A percentile compares a stretch with the other conserved stretches of the same genome.
Evolutionary conservation across 2,329 filamentous ascomycete genomes (phyloP).

Genomic region (Aureobasidium sp.): DNA sequence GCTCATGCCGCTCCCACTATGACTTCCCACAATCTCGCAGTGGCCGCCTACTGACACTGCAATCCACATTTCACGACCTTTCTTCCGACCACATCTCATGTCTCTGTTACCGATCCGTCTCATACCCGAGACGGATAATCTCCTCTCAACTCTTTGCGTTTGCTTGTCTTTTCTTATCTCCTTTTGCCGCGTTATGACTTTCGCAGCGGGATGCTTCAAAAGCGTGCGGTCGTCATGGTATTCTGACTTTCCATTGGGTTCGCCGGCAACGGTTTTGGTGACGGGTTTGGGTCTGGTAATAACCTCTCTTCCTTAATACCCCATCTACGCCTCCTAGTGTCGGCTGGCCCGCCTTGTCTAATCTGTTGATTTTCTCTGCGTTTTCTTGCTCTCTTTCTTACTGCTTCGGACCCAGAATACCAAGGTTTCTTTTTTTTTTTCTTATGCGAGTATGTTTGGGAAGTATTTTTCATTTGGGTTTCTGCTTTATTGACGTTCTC

Average conservation of each 20-base stretch:
- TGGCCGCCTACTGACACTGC: slow-evolving; percentile 18
- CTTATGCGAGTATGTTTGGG: neutral
- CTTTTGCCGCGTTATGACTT: slow-evolving; percentile 4
- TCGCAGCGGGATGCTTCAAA: slow-evolving; percentile 8
- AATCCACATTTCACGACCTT: slow-evolving; percentile 2
- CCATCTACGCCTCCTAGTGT: slow-evolving; percentile 6
- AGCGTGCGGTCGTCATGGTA: slow-evolving; percentile 9
- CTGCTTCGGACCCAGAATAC: slow-evolving; percentile 25
- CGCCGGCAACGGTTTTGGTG: slow-evolving; percentile 10
- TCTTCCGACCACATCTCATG: slow-evolving; percentile 2
- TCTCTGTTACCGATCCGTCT: slow-evolving; percentile 3
- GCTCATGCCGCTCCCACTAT: slow-evolving; percentile 35
- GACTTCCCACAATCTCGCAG: slow-evolving; percentile 33
- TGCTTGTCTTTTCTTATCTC: neutral
- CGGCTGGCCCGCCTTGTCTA: slow-evolving; percentile 32
- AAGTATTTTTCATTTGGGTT: slow-evolving; percentile 1
- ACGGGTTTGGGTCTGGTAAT: slow-evolving; percentile 9
- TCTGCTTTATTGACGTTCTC: slow-evolving; percentile 5
- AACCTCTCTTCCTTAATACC: slow-evolving; percentile 16
- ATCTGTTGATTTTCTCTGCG: slow-evolving; percentile 19
- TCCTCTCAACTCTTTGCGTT: slow-evolving; percentile 6
- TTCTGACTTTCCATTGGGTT: slow-evolving; percentile 13
- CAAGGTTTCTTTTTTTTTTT: slow-evolving; percentile 20
- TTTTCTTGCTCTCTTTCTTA: slow-evolving; percentile 23
- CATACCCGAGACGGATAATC: slow-evolving; percentile 1